Conservation (phyloP, 2,329 filamentous ascomycete species). For the Lasiodiplodia sp. region DNA sequence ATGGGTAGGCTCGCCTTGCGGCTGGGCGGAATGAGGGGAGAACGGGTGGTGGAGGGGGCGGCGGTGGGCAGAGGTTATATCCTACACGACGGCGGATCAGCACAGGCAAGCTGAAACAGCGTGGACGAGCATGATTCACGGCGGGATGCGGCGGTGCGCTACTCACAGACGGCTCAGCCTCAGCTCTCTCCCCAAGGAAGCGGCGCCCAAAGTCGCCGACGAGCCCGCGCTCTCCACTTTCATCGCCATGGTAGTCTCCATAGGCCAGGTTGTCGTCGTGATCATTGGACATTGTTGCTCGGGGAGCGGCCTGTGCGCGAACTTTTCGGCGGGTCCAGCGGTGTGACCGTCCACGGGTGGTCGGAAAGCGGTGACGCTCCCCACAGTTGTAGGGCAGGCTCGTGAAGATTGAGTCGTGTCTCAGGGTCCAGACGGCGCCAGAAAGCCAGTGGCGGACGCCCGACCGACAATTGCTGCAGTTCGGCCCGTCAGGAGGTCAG, state of each 20-base stretch:
- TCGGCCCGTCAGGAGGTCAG: not conserved
- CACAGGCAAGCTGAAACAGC: constrained; percentile 22
- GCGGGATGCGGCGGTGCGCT: constrained; percentile 16
- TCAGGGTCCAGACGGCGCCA: not conserved
- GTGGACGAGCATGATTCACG: constrained; percentile 17
- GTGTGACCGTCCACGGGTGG: constrained; percentile 22
- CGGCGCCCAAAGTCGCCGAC: constrained; percentile 61
- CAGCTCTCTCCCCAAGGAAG: constrained; percentile 42
- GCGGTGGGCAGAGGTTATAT: constrained; percentile 4
- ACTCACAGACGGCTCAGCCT: constrained; percentile 29
- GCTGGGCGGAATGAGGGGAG: constrained; percentile 16
- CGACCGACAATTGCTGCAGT: constrained; percentile 9
- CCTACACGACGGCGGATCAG: constrained; percentile 23
- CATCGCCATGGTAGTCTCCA: constrained; percentile 56
- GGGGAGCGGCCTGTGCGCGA: constrained; percentile 13
- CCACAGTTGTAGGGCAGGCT: constrained; percentile 25
- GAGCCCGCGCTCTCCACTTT: constrained; percentile 57
- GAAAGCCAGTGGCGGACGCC: not conserved
- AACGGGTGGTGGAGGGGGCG: not conserved
- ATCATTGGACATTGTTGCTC: constrained; percentile 18
- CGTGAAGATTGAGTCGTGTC: constrained; percentile 34
- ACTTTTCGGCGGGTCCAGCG: constrained; percentile 29
- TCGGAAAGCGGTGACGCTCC: constrained; percentile 26
- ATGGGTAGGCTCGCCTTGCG: constrained; percentile 29
- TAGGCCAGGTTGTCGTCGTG: constrained; percentile 63